Evolutionary conservation across 495 filamentous ascomycete species (phyloP).

Genomic region (Daldinia concentrica): DNA sequence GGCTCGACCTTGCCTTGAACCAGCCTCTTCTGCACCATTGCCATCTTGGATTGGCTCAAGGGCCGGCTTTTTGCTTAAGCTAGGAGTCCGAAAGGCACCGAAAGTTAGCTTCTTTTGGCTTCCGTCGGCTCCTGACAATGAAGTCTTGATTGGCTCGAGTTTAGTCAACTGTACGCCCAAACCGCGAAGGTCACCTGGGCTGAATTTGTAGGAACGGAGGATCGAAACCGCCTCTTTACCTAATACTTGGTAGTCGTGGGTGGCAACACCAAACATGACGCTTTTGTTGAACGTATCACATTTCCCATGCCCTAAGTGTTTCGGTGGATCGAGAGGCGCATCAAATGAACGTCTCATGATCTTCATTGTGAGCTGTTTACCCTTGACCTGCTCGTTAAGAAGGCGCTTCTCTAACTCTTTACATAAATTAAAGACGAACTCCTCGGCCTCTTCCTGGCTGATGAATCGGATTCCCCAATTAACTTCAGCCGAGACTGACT

Average conservation of each 20-base stretch:
- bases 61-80: slow-evolving; percentile 45
- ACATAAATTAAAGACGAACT: slow-evolving; percentile 84
- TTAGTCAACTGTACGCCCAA: slow-evolving; percentile 92
- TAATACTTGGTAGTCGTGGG: slow-evolving; percentile 73
- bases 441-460: slow-evolving; percentile 87
- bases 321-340: slow-evolving; percentile 90
- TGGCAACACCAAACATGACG: slow-evolving; percentile 79
- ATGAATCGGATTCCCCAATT: slow-evolving; percentile 98
- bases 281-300: slow-evolving; percentile 95
- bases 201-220: slow-evolving; percentile 81
- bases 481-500: slow-evolving; percentile 94
- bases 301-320: slow-evolving; percentile 94
- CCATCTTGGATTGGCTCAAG: slow-evolving; percentile 40
- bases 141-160: slow-evolving; percentile 77
- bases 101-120: slow-evolving; percentile 69
- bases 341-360: slow-evolving; percentile 87
- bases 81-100: slow-evolving; percentile 32
- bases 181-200: slow-evolving; percentile 88
- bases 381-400: slow-evolving; percentile 83
- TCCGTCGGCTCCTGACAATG: slow-evolving; percentile 56
- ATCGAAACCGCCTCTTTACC: slow-evolving; percentile 84
- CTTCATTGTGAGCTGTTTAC: slow-evolving; percentile 88
- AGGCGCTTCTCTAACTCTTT: slow-evolving; percentile 83
- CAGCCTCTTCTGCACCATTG: slow-evolving; percentile 42
- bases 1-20: slow-evolving; percentile 58